These are phyloP conservation scores for Clavaria fumosa DNA, from an alignment of 768 basidiomycete genomes.

Conservation along the genomic window DNA sequence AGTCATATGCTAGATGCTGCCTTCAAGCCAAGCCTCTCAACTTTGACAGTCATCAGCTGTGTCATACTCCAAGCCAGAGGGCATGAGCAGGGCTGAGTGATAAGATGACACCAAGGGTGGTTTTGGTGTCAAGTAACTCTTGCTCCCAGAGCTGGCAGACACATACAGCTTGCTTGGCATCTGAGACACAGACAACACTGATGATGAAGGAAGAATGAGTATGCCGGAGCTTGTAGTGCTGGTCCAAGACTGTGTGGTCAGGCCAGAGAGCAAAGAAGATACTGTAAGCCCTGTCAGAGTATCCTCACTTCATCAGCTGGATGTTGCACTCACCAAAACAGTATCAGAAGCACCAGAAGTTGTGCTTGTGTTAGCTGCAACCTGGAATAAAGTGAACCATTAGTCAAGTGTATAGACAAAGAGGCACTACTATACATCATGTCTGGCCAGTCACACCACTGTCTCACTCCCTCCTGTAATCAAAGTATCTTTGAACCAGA, in stretches of 20 bases:
- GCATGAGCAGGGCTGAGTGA: conserved; percentile 43
- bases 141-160: conserved; percentile 34
- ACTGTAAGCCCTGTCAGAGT: conserved; percentile 18
- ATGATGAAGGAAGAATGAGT: conserved; percentile 18
- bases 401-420: too few species aligned
- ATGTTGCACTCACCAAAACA: too few species aligned
- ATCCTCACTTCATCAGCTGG: conserved; percentile 16
- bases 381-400: too few species aligned
- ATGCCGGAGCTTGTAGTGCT: conserved; percentile 7
- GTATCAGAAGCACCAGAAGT: too few species aligned
- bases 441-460: too few species aligned
- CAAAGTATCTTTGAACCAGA: too few species aligned
- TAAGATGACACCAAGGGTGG: conserved; percentile 36
- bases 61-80: conserved; percentile 33
- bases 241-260: not conserved
- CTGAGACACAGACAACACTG: conserved; percentile 19
- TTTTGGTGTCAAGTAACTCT: conserved; percentile 30
- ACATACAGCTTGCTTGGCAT: conserved; percentile 23
- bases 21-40: too few species aligned
- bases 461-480: too few species aligned
- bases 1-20: conserved; percentile 23
- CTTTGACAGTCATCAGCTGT: too few species aligned
- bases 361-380: too few species aligned
- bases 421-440: too few species aligned
- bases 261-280: conserved; percentile 11